Evolutionary conservation across 495 filamentous ascomycete species (phyloP), one percentile per base, ranked within the genome.

Genomic region (Tuber umbilicatum): DNA sequence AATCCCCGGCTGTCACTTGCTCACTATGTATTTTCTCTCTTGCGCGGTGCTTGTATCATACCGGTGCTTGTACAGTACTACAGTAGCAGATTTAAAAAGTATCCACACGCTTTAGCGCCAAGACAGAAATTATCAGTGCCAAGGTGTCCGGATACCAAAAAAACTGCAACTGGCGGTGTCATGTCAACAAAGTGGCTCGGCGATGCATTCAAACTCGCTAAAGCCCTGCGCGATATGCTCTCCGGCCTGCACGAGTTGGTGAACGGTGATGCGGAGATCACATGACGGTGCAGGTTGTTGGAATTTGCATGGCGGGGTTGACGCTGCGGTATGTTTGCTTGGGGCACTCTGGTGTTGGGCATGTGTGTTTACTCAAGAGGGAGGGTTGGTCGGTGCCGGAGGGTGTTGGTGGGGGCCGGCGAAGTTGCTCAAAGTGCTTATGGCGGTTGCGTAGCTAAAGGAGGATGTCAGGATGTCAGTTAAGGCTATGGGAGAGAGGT

Each of bases 161-260:
- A n/a, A n/a, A n/a, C n/a, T n/a, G n/a, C n/a, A n/a, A 73, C 73
- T 38, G 45, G 75, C 7, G 41, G 5, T 2, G 50, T 75, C 19
- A 75, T 73, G 21, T 79, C 78, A 19, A 70, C 77, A 10, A 79
- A 79, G 50, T 79, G 77, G 70, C 64, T 79, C 37, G 69, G 70
- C 37, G 76, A 75, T 47, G 50, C 42, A 1, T 55, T 75, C 40
- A 79, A 79, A 17, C 73, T 79, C 9, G 69, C 67, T 37, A 78
- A 78, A 45, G 76, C 78, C 12, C 68, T 79, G 9, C 67, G 73
- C 5, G 77, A 79, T 45, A 79, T 79, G 76, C 67, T 79, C 9
- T 75, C 71, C 47, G 76, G 70, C n/a, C 70, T 79, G 21, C 72
- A 78, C 37, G 78, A 75, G 35, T n/a, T 79, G 6, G 72, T 79